A percentile compares a stretch with the other conserved stretches of the same genome.
phyloP scores from a whole-genome alignment of 768 basidiomycete species.

The Podaxis mareebaensis region DNA sequence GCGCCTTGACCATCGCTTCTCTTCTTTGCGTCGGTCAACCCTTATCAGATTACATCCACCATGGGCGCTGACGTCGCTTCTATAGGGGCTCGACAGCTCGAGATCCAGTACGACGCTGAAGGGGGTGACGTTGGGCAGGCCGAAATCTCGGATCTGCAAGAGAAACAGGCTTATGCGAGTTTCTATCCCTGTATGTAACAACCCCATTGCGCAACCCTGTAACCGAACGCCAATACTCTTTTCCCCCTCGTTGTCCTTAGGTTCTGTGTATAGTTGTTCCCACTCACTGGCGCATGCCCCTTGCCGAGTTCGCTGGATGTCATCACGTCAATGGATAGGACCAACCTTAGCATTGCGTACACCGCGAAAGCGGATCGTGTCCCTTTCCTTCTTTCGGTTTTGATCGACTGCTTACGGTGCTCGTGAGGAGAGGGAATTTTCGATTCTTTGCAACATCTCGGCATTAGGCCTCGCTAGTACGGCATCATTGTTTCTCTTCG shows the following conservation, averaged over 20 bases:
- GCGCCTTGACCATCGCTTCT: neutral
- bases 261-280: conserved; percentile 28
- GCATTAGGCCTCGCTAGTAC: conserved; percentile 37
- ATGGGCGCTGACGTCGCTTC: neutral
- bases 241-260: too few relatives aligned
- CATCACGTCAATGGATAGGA: conserved; percentile 40
- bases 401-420: neutral
- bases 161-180: conserved; percentile 11
- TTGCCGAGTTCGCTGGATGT: conserved; percentile 39
- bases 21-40: neutral
- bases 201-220: neutral
- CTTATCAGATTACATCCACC: neutral
- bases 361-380: conserved; percentile 41
- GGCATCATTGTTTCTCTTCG: conserved; percentile 39
- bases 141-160: neutral
- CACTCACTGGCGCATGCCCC: conserved; percentile 42
- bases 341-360: conserved; percentile 43
- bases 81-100: neutral
- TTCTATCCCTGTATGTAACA: neutral
- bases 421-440: too few relatives aligned
- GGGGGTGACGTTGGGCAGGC: neutral
- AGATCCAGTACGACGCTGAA: neutral
- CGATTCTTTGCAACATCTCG: conserved; percentile 31
- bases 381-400: conserved; percentile 22
- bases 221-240: too few relatives aligned